Conservation (phyloP, 306 rosid genomes). For the Ormosia semicastrata region DNA sequence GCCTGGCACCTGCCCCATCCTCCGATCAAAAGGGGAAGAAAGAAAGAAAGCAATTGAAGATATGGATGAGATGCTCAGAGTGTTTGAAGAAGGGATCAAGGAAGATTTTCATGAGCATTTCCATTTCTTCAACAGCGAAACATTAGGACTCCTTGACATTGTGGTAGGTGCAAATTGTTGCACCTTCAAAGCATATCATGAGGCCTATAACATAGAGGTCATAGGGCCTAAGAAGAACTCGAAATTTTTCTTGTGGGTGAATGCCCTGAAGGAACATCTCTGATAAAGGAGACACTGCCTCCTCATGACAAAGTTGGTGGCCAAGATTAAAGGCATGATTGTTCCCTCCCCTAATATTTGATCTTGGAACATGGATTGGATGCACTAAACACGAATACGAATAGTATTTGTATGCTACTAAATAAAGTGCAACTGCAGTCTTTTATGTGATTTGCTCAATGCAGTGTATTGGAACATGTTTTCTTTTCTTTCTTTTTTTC, state of each 20-base stretch:
- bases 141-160: conserved; percentile 39
- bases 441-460: neutral
- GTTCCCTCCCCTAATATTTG: neutral
- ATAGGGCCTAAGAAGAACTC: conserved; percentile 12
- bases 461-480: neutral
- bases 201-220: conserved; percentile 14
- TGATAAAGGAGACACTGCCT: conserved; percentile 41
- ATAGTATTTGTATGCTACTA: neutral
- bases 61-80: neutral
- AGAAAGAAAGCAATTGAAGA: conserved; percentile 31
- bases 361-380: neutral
- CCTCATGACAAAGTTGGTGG: conserved; percentile 43
- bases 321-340: neutral
- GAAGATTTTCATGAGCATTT: conserved; percentile 25
- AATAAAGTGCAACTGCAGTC: neutral
- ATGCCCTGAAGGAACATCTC: conserved; percentile 38
- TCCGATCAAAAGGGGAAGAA: conserved; percentile 30
- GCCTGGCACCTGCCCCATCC: neutral
- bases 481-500: too few relatives aligned
- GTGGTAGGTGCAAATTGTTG: conserved; percentile 34
- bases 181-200: conserved; percentile 34
- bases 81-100: conserved; percentile 46
- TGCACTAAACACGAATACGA: neutral
- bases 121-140: conserved; percentile 2
- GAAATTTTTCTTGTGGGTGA: conserved; percentile 35